Conservation (phyloP, 2,329 filamentous ascomycete genomes). For the Phialophora verrucosa region DNA sequence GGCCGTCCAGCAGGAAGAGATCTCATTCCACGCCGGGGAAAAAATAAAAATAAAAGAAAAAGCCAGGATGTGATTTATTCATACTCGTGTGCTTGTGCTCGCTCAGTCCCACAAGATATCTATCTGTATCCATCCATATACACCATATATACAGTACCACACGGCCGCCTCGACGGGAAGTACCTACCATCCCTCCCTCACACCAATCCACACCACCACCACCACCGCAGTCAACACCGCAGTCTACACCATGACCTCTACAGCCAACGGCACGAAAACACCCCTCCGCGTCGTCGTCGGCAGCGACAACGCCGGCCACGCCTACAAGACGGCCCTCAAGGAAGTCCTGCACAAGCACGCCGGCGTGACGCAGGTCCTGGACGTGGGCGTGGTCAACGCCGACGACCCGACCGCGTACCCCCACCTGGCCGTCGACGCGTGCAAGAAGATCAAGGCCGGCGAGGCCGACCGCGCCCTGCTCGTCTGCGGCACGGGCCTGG, state of each 20-base stretch:
- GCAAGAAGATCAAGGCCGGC: constrained; percentile 57
- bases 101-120: too few relatives aligned
- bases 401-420: constrained; percentile 82
- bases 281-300: constrained; percentile 67
- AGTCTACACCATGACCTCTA: constrained; percentile 7
- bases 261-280: constrained; percentile 28
- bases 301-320: constrained; percentile 73
- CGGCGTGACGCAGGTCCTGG: constrained; percentile 70
- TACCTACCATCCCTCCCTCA: background rate
- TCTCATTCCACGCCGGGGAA: too few relatives aligned
- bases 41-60: background rate
- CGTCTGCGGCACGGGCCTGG: constrained; percentile 85
- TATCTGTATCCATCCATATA: too few relatives aligned
- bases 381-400: constrained; percentile 72
- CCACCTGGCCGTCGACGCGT: constrained; percentile 75
- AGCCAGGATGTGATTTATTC: background rate
- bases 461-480: constrained; percentile 76
- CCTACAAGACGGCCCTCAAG: constrained; percentile 80
- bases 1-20: background rate
- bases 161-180: background rate
- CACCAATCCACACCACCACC: background rate
- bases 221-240: too few relatives aligned
- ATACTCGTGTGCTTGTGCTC: too few relatives aligned
- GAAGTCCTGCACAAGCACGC: constrained; percentile 70
- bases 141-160: too few relatives aligned